phyloP scores from a whole-genome alignment of 192 early-diverging fungal genomes.

The Coemansia sp. region DNA sequence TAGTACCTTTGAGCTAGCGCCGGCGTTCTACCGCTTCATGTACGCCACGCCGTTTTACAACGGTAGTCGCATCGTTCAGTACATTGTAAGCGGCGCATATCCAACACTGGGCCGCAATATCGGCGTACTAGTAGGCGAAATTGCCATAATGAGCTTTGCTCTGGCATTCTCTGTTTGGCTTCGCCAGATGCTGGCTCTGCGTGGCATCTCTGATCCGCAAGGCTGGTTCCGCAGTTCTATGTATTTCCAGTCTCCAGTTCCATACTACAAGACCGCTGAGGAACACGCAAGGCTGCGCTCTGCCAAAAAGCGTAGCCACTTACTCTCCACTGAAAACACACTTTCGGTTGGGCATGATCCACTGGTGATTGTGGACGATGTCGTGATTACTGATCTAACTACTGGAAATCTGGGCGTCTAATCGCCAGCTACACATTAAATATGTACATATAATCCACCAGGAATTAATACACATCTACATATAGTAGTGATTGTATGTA shows the following conservation, averaged over 20 bases:
- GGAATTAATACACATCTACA: not conserved
- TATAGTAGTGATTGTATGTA: not conserved
- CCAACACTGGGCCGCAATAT: conserved; percentile 45
- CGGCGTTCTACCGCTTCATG: conserved; percentile 55
- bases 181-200: conserved; percentile 29
- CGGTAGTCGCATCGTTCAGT: conserved; percentile 43
- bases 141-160: conserved; percentile 32
- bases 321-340: not conserved
- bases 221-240: conserved; percentile 36
- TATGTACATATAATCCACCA: not conserved
- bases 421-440: not conserved
- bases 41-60: conserved; percentile 60
- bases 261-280: conserved; percentile 32
- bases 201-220: conserved; percentile 35
- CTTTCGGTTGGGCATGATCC: not conserved
- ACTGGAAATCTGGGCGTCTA: conserved; percentile 36
- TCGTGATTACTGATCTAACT: conserved; percentile 27
- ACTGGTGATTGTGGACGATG: not conserved
- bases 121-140: conserved; percentile 54
- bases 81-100: conserved; percentile 54
- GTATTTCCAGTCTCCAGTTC: conserved; percentile 36
- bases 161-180: conserved; percentile 48
- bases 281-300: conserved; percentile 8
- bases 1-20: conserved; percentile 53
- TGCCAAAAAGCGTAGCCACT: conserved; percentile 8